Conservation (phyloP, 2,329 filamentous ascomycete genomes). For the Elsinoe perseae region DNA sequence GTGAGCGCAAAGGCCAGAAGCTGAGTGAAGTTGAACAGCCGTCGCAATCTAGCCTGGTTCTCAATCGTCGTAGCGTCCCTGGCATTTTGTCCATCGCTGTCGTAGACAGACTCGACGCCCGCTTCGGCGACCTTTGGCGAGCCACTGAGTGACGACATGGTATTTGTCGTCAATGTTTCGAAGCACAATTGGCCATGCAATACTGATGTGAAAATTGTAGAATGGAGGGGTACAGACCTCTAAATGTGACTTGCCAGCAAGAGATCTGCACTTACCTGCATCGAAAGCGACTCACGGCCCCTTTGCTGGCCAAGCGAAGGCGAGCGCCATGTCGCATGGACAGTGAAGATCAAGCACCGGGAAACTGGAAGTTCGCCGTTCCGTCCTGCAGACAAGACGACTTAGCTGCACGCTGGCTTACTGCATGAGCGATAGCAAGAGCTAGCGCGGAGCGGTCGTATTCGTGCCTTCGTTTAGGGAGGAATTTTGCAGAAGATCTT, state of each 20-base stretch:
- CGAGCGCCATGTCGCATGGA: slow-evolving; percentile 9
- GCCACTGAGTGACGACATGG: neutral
- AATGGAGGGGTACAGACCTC: neutral
- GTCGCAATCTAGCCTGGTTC: slow-evolving; percentile 9
- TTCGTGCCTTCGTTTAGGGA: neutral
- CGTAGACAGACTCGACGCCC: slow-evolving; percentile 5
- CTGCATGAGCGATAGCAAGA: neutral
- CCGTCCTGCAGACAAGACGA: neutral
- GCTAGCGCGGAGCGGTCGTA: neutral
- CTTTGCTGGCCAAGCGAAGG: neutral
- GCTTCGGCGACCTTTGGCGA: neutral
- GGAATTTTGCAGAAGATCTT: neutral
- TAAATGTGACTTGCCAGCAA: neutral
- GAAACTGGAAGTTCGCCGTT: neutral
- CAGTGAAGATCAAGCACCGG: neutral
- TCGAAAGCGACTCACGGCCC: neutral
- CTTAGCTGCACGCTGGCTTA: neutral
- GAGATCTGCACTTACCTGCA: neutral
- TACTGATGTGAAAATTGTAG: neutral
- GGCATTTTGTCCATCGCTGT: slow-evolving; percentile 10
- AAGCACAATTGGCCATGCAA: neutral
- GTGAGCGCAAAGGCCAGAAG: slow-evolving; percentile 23
- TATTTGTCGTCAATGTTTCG: too few relatives aligned
- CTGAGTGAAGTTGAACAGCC: slow-evolving; percentile 24
- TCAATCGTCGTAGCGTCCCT: slow-evolving; percentile 1